Base-by-base conservation (phyloP, 805 yeast genomes). In the Pichia paraexigua region DNA sequence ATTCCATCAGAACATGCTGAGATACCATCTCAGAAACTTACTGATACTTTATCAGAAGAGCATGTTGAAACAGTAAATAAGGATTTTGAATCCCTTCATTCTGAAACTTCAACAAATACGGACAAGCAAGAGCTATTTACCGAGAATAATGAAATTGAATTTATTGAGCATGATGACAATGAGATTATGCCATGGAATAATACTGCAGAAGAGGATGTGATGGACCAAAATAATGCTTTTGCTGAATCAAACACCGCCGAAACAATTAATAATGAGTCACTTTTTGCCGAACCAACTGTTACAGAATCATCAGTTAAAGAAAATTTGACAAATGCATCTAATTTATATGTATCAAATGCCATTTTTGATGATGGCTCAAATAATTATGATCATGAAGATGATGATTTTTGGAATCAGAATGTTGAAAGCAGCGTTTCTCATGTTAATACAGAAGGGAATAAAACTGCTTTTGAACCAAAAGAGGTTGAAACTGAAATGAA, bases 131-230 rank as follows among this genome's bases (percentile, higher is more conserved):
- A 17, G 9, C 11, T 10, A 7, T 35, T n/a, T 8, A 2, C 2
- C 2, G 20, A 35, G 7, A 35, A 35, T 5, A 10, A n/a, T n/a
- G 39, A 35, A 35, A n/a, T 35, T n/a, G 39, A 35, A 7, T 35
- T 35, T 35, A n/a, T 35, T 35, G 39, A 35, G 15, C 12, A 17
- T 41, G 6, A 44, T 9, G 35, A 21, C 8, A 10, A 41, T 47
- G 50, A 47, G 18, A 18, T 43, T 6, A 28, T 24, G 43, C 47
- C 56, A 13, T 51, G 54, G 54, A 50, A 53, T 42, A 41, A 39
- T 30, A 35, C 43, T 12, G 47, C 50, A 7, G 27, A 27, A 12
- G 18, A 25, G n/a, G 52, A 55, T 37, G 41, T 42, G 5, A 52
- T 53, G 52, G 47, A 48, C 15, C 18, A 24, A 17, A 20, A 42